Conservation (phyloP, 495 filamentous ascomycete species). For the Copromyces sp. region DNA sequence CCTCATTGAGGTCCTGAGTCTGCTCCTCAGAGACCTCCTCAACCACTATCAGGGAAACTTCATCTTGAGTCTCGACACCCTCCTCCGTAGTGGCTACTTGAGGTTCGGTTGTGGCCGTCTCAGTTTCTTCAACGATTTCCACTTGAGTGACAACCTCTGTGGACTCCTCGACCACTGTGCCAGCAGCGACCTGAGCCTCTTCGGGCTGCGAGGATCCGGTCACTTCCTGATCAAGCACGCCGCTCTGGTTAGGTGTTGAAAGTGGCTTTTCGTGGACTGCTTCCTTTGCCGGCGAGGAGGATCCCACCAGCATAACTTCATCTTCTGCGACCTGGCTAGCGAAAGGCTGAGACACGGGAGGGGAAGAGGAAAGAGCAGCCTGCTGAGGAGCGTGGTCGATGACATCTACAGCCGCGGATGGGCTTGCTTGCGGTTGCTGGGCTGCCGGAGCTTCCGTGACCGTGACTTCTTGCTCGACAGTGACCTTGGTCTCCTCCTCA, state of each 20-base stretch:
- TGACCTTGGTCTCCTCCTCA: not conserved
- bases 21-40: not conserved
- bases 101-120: not conserved
- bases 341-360: not conserved
- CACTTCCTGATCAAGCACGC: not conserved
- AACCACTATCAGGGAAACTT: slow-evolving; percentile 1
- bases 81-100: not conserved
- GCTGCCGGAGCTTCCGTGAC: not conserved
- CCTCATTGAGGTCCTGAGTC: not conserved
- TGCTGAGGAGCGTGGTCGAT: not conserved
- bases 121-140: not conserved
- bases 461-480: not conserved
- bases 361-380: not conserved
- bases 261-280: not conserved
- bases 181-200: not conserved
- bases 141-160: not conserved
- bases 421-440: not conserved
- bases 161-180: not conserved
- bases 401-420: not conserved
- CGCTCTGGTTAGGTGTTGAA: not conserved
- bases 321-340: not conserved
- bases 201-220: not conserved
- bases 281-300: not conserved
- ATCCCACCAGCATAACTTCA: not conserved
- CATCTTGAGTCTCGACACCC: not conserved